Percentiles rank a stretch among this genome's conserved stretches.
Evolutionary conservation across 2,329 filamentous ascomycete species (phyloP).

Genomic region (Colletotrichum sp.): DNA sequence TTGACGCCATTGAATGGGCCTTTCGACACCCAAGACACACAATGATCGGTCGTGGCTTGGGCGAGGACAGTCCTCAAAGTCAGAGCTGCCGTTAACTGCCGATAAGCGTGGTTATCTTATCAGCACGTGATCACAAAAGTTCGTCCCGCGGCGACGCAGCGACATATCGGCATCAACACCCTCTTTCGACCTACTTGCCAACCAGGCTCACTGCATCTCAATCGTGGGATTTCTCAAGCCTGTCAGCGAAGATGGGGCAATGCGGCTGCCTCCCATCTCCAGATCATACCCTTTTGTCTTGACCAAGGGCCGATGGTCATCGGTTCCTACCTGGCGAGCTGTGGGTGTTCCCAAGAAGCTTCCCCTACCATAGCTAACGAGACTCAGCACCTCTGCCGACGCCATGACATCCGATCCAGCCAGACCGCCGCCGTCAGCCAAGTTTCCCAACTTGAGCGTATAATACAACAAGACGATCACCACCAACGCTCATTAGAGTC

Average conservation of each 20-base stretch:
- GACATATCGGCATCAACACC: neutral
- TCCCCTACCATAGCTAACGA: neutral
- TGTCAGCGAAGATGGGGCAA: conserved; percentile 20
- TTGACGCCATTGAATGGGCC: conserved; percentile 3
- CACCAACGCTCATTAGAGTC: neutral
- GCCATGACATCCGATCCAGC: neutral
- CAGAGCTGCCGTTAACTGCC: neutral
- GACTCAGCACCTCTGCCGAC: neutral
- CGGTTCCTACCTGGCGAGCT: neutral
- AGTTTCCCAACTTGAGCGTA: neutral
- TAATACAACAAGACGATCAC: neutral
- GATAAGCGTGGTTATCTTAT: neutral
- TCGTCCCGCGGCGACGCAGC: neutral
- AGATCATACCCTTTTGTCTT: conserved; percentile 8
- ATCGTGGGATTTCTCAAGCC: neutral
- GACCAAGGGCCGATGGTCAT: conserved; percentile 10
- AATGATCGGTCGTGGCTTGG: neutral
- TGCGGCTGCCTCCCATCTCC: conserved; percentile 17
- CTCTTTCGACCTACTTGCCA: neutral
- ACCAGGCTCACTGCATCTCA: neutral
- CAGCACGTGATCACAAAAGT: conserved; percentile 5
- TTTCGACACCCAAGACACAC: neutral
- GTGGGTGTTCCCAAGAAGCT: neutral
- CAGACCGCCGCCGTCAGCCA: neutral
- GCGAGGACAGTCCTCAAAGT: neutral